Percentiles rank a stretch among this genome's conserved stretches.
phyloP scores from a whole-genome alignment of 2,329 filamentous ascomycete genomes.

The Xylariaceae sp. region DNA sequence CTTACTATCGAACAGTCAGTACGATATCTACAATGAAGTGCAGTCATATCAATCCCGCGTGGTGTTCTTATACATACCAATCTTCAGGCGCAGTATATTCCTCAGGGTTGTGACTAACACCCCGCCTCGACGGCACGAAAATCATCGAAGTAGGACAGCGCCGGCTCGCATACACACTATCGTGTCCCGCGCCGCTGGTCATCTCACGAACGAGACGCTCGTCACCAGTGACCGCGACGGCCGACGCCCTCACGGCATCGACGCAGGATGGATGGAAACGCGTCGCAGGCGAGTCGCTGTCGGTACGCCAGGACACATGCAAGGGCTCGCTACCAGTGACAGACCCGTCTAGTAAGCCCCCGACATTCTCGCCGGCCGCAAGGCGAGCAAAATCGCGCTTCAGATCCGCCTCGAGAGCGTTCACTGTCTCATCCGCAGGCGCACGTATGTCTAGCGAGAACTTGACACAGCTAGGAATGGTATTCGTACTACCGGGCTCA shows the following conservation, averaged over 20 bases:
- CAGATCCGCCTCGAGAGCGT: constrained; percentile 53
- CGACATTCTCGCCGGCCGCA: constrained; percentile 52
- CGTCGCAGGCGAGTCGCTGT: constrained; percentile 59
- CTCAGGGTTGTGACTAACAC: constrained; percentile 60
- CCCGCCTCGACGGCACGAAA: constrained; percentile 61
- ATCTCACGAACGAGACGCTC: constrained; percentile 36
- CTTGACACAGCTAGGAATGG: constrained; percentile 63
- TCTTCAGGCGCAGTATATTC: constrained; percentile 60
- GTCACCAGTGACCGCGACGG: constrained; percentile 53
- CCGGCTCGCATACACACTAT: constrained; percentile 56
- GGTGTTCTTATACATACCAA: constrained; percentile 24
- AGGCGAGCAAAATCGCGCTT: constrained; percentile 56
- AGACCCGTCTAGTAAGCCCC: constrained; percentile 36
- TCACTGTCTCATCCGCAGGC: constrained; percentile 50
- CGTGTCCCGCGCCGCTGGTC: constrained; percentile 42
- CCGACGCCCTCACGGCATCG: constrained; percentile 57
- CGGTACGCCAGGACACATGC: constrained; percentile 47
- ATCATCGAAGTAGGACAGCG: constrained; percentile 63
- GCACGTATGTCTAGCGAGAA: constrained; percentile 67
- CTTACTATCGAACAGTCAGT: too few species aligned
- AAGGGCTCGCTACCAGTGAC: constrained; percentile 18
- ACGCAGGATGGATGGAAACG: constrained; percentile 67
- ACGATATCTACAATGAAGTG: too few species aligned
- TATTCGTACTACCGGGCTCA: constrained; percentile 68
- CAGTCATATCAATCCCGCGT: too few species aligned